Evolutionary conservation across 352 stramenopile species (phyloP), one percentile per base, ranked within the genome.

Genomic region (Pythium utonaiense): DNA sequence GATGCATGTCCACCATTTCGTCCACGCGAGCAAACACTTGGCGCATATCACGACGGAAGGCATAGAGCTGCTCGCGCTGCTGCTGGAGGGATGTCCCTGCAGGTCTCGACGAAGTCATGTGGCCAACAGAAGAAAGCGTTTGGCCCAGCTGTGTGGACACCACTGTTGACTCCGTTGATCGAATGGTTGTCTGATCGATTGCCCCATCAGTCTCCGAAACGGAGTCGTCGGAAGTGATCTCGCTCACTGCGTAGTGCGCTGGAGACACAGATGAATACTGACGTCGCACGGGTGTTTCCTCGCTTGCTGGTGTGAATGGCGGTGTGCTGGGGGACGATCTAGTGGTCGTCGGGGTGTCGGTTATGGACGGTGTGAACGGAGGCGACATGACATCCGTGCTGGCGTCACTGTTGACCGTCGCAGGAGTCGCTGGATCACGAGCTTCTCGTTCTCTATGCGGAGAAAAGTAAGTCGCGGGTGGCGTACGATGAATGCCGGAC

Each of bases 1-100:
- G 74, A 49, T 87, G 80, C 8, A 70, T 45, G 25, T 88, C 80
- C 1, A 87, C 73, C 76, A 90, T 84, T 22, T 90, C 77, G 34
- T 90, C 80, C 1, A 88, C 62, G 2, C 68, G 70, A 17, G 66
- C 71, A 49, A 88, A 88, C 0, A 75, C 63, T 49, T 87, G 66
- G 2, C 78, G 78, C 76, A 90, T 88, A 22, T 78, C 57, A 31
- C 79, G 77, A 16, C 76, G 78, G 49, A 90, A 90, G 6, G 51
- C 66, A 28, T 88, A 90, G 28, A 86, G 65, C 27, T 84, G 69
- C 51, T 88, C 71, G 6, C 78, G 73, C 13, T 74, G 69, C 21
- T 82, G 66, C 5, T 66, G 38, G 5, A 31, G 57, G 13, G 58
- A 31, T 12, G 56, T 7, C 17, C 14, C 24, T 22, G 16, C 17